Conservation (phyloP, 371 early-diverging fungal species). For the Amoeboaphelidium protococcarum region DNA sequence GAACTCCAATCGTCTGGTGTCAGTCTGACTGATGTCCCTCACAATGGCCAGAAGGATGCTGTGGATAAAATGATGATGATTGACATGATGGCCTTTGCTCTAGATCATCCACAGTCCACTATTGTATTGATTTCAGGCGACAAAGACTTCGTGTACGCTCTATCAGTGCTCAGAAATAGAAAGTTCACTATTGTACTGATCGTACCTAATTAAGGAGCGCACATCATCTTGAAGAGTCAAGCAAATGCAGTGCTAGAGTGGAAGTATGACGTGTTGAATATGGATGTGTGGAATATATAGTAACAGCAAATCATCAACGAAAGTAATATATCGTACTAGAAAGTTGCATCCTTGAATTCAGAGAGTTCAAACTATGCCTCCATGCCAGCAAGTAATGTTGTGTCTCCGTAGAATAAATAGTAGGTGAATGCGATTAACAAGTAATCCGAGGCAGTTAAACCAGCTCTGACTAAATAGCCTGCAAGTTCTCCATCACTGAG, state of each 20-base stretch:
- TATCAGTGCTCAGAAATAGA: constrained; percentile 5
- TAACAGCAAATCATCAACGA: neutral
- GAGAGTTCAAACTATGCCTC: too few relatives aligned
- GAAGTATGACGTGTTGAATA: constrained; percentile 6
- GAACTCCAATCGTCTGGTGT: constrained; percentile 6
- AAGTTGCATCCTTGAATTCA: too few relatives aligned
- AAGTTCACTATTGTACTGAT: constrained; percentile 6
- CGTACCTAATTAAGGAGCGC: constrained; percentile 7
- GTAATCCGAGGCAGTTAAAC: too few relatives aligned
- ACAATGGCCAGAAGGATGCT: constrained; percentile 7
- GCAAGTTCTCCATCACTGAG: too few relatives aligned
- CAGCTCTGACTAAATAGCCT: too few relatives aligned
- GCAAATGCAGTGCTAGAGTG: constrained; percentile 6
- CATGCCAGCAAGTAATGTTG: too few relatives aligned
- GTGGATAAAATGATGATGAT: constrained; percentile 9
- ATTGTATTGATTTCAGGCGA: constrained; percentile 8
- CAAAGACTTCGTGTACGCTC: constrained; percentile 6
- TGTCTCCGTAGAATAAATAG: too few relatives aligned
- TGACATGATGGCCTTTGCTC: constrained; percentile 6
- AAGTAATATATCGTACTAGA: too few relatives aligned
- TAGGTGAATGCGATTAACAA: too few relatives aligned
- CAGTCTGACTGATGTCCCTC: constrained; percentile 6
- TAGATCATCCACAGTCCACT: constrained; percentile 6
- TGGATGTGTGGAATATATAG: constrained; percentile 2
- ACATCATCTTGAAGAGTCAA: constrained; percentile 3